Evolutionary conservation across 129 eudicot genomes (phyloP), one percentile per base, ranked within the genome.

Genomic region (Dittrichia graveolens): DNA sequence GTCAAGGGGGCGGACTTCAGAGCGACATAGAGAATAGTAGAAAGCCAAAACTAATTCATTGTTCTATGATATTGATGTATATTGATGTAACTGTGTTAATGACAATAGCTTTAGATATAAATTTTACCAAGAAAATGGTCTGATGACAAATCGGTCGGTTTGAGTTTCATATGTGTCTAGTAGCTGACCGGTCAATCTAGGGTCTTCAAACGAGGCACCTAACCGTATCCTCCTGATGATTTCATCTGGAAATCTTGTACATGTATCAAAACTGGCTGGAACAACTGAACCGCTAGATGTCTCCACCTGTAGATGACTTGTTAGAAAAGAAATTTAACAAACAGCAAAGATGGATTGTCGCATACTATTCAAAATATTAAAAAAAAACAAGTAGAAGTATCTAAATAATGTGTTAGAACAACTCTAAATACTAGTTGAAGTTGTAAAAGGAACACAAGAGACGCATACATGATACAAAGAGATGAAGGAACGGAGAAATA

Each of bases 241-340:
- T 77, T 88, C 95, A 79, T 93, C 98, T 3, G 98, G 98, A 49
- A 89, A 82, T 77, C 98, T 87, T 13, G 96, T 83, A 57, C 85
- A 84, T 47, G 49, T 31, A 69, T 90, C 95, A 67, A 85, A 93
- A 72, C 86, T 85, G 72, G 96, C 89, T 40, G 98, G 98, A 60
- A 76, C 24, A n/a, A 90, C 79, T 13, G 77, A 73, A 77, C 98
- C 98, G 15, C 82, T 82, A 47, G 89, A 81, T 37, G 89, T 81
- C 49, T 90, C 95, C 54, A 88, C 85, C 96, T 93, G 82, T 50
- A 41, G 47, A 65, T 12, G 35, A 60, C 63, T 63, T 41, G 31
- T 61, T 74, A 72, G 56, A n/a, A 15, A 44, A 14, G 43, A 71
- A 39, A 56, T 18, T 15, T 24, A 24, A 24, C 31, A 0, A 24